A percentile compares a stretch with the other conserved stretches of the same genome.
Conservation (phyloP, 139 green algal genomes). For the Chlorella sp. region DNA sequence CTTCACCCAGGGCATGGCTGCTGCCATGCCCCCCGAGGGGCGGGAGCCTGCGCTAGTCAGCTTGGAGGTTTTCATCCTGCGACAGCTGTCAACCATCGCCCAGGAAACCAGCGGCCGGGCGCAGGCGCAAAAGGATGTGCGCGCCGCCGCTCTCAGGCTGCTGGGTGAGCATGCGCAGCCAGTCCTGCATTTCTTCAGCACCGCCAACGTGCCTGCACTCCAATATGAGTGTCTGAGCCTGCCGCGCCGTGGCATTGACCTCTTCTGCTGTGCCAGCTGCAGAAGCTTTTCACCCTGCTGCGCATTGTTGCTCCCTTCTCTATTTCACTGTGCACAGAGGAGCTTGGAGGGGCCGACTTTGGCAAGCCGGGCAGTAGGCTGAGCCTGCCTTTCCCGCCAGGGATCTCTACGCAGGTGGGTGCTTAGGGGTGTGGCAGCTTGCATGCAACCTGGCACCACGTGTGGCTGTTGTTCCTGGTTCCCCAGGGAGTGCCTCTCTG, state of each 20-base stretch:
- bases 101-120: constrained; percentile 52
- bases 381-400: constrained; percentile 33
- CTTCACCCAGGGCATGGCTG: too few species aligned
- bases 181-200: background rate
- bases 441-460: too few species aligned
- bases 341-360: constrained; percentile 46
- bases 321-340: constrained; percentile 21
- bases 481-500: too few species aligned
- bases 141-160: constrained; percentile 73
- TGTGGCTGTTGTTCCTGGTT: too few species aligned
- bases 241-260: too few species aligned
- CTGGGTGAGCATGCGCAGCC: constrained; percentile 53
- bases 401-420: constrained; percentile 37
- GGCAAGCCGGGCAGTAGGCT: constrained; percentile 37
- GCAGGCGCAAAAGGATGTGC: constrained; percentile 73
- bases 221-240: too few species aligned
- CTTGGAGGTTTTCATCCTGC: constrained; percentile 8
- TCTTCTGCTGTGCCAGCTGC: too few species aligned
- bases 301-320: too few species aligned
- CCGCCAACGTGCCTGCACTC: too few species aligned
- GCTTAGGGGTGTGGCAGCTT: too few species aligned
- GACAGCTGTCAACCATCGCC: background rate
- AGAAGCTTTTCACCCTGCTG: too few species aligned
- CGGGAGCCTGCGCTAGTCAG: constrained; percentile 9
- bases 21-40: background rate